Evolutionary conservation across 768 basidiomycete genomes (phyloP), one percentile per base, ranked within the genome.

Genomic region (Lanmaoa rubissima): DNA sequence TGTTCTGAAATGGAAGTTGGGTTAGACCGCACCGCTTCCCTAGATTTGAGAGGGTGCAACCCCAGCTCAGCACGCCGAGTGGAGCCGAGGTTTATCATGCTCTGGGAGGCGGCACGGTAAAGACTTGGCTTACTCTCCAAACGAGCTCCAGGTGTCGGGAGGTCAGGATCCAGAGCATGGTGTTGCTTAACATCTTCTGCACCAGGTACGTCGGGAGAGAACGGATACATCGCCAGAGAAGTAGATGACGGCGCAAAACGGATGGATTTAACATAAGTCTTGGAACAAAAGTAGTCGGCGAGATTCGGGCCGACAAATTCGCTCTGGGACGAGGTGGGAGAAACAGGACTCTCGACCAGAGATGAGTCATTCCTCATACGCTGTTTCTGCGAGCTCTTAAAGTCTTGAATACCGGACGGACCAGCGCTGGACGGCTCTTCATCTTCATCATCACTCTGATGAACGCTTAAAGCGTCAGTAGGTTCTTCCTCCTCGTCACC

Each of bases 91-190:
- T 89, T 80, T 50, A 87, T 68, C 79, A 88, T 80, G 65, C 88
- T 90, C 62, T 72, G 78, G 48, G 87, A 88, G 0, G 80, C 79
- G 39, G 78, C 80, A 51, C 81, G 83, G 65, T 83, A 83, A 65
- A 87, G 76, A 47, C 74, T 73, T 6, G 83, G 81, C 21, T 73
- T 68, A 35, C 24, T 47, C 55, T 61, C 57, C 50, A 55, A 40
- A 34, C 51, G 55, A 34, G 36, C 17, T 47, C 56, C 59, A 50
- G 55, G 43, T 21, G 39, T 51, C 46, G 47, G 43, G 19, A 36
- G 46, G 40, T 57, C 57, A 39, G 44, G 43, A 43, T 58, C 53
- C 28, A 54, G 43, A 19, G 38, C 6, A 40, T 32, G 48, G 31
- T 35, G 46, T 28, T 19, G 36, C 31, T 40, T 41, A 26, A 48